Percentiles rank a stretch among this genome's conserved stretches.
Evolutionary conservation across 441 rosid genomes (phyloP).

Genomic region (Jatropha podagrica): DNA sequence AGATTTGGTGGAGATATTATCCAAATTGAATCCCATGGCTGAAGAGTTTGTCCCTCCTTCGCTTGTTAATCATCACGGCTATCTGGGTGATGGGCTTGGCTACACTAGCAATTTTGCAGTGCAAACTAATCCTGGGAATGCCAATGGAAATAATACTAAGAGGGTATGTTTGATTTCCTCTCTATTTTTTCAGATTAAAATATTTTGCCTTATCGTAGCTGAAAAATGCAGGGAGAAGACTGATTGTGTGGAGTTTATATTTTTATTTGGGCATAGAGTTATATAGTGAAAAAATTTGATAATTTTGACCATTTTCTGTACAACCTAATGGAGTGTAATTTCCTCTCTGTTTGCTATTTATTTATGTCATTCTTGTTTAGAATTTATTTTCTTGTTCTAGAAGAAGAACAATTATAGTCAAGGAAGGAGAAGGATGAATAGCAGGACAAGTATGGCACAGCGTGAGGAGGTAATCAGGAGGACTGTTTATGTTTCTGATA

Average conservation of each 20-base stretch:
- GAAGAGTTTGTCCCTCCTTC: conserved; percentile 86
- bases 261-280: neutral
- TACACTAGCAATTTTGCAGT: conserved; percentile 50
- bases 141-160: conserved; percentile 42
- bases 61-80: conserved; percentile 32
- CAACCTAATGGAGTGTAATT: neutral
- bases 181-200: neutral
- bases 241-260: neutral
- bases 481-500: conserved; percentile 93
- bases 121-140: conserved; percentile 40
- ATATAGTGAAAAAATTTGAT: neutral
- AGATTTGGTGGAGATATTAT: conserved; percentile 66
- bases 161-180: conserved; percentile 42
- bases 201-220: neutral
- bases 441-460: conserved; percentile 78
- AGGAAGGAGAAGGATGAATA: conserved; percentile 69
- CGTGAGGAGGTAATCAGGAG: conserved; percentile 79
- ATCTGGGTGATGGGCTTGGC: conserved; percentile 51
- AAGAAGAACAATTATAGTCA: conserved; percentile 56
- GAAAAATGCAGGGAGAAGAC: neutral
- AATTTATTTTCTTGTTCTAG: conserved; percentile 35
- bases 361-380: no score
- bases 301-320: neutral
- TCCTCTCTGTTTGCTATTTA: neutral
- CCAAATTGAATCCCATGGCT: conserved; percentile 89